Base-by-base conservation (phyloP, 305 asterid genomes). In the Fraxinus dipetala region DNA sequence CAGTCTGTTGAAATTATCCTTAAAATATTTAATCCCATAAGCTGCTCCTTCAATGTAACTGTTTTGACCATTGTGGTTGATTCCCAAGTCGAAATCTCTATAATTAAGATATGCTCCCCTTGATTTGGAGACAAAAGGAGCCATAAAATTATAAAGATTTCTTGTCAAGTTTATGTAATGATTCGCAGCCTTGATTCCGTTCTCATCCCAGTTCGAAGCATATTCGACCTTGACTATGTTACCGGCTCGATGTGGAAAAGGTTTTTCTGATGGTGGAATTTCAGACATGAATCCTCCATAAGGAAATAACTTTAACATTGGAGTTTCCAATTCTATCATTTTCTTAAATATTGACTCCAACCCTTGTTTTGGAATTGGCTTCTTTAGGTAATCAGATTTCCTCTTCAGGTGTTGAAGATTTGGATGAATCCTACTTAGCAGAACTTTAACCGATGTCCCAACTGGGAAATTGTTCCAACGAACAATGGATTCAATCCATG, bases 211-310 rank as follows among this genome's bases (percentile, higher is more conserved):
- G 35, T 84, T 80, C 30, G 84, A 73, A 0, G 70, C 83, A 56
- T 83, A 83, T 31, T 87, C 87, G 7, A 85, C 67, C 83, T 81
- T 79, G 5, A 77, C 85, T 36, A 85, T 82, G 20, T 88, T 85
- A 1, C 87, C 88, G 5, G 82, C 86, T 51, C 90, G 86, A 73
- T 87, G 90, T 0, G 90, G 90, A 20, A 87, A 85, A 1, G 90
- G 87, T 7, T 78, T 86, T 0, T 83, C 90, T 0, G 82, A 59
- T 8, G 84, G 45, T 1, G 87, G 14, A 63, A 85, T 75, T 0
- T 80, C 78, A 4, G 40, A 59, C 82, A 88, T 84, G 56, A 84
- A 78, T 80, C 91, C 91, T 9, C 88, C 85, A 9, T 40, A 86
- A 1, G 89, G 89, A 61, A 76, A 79, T 76, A 85, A 85, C 22